Conservation (phyloP, 2,329 filamentous ascomycete genomes). For the Arachnopeziza araneosa region DNA sequence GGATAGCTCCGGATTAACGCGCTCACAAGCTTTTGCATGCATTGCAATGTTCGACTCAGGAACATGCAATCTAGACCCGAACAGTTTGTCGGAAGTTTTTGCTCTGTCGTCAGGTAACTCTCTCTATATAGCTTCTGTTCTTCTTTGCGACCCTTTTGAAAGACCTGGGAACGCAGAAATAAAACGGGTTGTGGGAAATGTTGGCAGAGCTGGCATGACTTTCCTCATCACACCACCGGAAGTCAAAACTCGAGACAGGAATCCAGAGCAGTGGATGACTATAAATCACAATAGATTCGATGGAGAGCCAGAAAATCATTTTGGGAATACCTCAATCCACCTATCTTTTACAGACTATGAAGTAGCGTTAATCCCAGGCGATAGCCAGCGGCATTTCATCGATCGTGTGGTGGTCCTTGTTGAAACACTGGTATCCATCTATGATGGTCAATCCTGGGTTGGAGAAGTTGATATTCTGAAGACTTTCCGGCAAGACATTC, state of each 20-base stretch:
- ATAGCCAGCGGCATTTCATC: constrained; percentile 6
- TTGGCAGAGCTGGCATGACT: constrained; percentile 11
- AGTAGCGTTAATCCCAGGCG: constrained; percentile 8
- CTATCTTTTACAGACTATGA: constrained; percentile 19
- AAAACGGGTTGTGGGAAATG: constrained; percentile 21
- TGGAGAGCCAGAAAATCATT: constrained; percentile 4
- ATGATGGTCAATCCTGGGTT: constrained; percentile 22
- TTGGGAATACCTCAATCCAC: constrained; percentile 16
- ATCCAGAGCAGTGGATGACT: constrained; percentile 8
- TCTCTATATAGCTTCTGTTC: constrained; percentile 17
- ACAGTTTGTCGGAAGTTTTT: constrained; percentile 7
- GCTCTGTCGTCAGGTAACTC: constrained; percentile 26
- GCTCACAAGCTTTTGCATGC: constrained; percentile 7
- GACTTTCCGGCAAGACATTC: not conserved
- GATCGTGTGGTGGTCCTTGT: constrained; percentile 16
- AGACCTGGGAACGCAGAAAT: constrained; percentile 4
- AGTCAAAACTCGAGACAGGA: constrained; percentile 2
- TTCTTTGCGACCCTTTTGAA: constrained; percentile 22
- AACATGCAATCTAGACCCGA: constrained; percentile 1
- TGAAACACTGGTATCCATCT: constrained; percentile 19
- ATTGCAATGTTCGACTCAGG: constrained; percentile 13
- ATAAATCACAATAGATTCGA: constrained; percentile 11
- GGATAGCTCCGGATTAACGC: not conserved
- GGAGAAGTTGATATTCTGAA: constrained; percentile 20
- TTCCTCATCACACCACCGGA: constrained; percentile 11